Evolutionary conservation across 2,329 filamentous ascomycete genomes (phyloP), one percentile per base, ranked within the genome.

Genomic region (Aspergillus fumigatiaffinis): DNA sequence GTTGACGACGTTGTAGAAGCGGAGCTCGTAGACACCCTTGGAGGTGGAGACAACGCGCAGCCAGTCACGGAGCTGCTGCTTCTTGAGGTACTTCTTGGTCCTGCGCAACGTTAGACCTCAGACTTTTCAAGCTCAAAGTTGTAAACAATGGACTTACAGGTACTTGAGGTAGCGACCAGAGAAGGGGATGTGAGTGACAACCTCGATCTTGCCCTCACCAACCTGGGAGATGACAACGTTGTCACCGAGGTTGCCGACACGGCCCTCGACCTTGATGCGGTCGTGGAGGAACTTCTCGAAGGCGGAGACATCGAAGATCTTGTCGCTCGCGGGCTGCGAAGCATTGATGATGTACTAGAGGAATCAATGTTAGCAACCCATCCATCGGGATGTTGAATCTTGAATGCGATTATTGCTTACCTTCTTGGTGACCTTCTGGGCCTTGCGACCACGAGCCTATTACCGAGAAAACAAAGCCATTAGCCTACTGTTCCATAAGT

Each of bases 51-150:
- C 94, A 73, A 99, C 93, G 75, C 94, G 92, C 77, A 99, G 90
- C 94, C 94, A 99, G 86, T 99, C 94, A 84, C 94, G 91, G 79
- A 99, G 91, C 87, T 97, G 93, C 86, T 97, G 91, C 91, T 99
- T 99, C 92, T 99, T 99, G 82, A 99, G 89, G 89, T 96, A 99
- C 87, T 99, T 99, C 91, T 99, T 99, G 80, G 94, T 99, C 79
- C 91, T 96, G 68, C 47, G 35, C 23, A 4, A 46, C 1, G 32
- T 56, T 32, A 56, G 57, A 17, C 1, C 5, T 2, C 7, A 7
- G 32, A 7, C 2, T 17, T 38, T 3, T 17, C 32, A 17, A 7
- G 32, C 14, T 38, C 12, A 38, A 17, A 17, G 32, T 14, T 7
- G 32, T 21, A 7, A n/a, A 5, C 9, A 14, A 20, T 32, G 49